Evolutionary conservation across 371 early-diverging fungal genomes (phyloP).

Genomic region (Cokeromyces recurvatus): DNA sequence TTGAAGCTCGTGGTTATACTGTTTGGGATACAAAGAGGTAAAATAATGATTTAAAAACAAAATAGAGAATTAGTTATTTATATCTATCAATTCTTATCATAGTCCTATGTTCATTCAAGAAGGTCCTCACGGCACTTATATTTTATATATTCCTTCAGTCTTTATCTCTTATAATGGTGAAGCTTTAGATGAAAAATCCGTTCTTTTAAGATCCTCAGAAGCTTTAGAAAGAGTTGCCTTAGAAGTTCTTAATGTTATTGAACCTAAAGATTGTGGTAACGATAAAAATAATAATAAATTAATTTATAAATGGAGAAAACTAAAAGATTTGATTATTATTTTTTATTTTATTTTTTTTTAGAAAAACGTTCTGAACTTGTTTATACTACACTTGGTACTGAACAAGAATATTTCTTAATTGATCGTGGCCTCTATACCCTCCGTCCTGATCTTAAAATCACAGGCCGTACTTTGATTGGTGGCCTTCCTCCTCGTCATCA

Average conservation of each 20-base stretch:
- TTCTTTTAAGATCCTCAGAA: slow-evolving; percentile 87
- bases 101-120: slow-evolving; percentile 95
- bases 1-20: slow-evolving; percentile 98
- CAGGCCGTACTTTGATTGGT: slow-evolving; percentile 93
- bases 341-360: too few species aligned
- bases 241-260: slow-evolving; percentile 72
- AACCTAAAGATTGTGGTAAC: slow-evolving; percentile 50
- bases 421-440: slow-evolving; percentile 88
- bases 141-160: slow-evolving; percentile 95
- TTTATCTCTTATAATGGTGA: slow-evolving; percentile 98
- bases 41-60: neutral
- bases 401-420: slow-evolving; percentile 98
- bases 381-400: slow-evolving; percentile 90
- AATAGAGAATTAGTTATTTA: too few species aligned
- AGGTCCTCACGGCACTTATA: slow-evolving; percentile 89
- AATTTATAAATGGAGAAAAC: too few species aligned
- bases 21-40: slow-evolving; percentile 93
- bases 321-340: too few species aligned
- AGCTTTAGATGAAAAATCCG: slow-evolving; percentile 98
- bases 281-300: neutral
- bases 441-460: slow-evolving; percentile 94
- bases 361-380: slow-evolving; percentile 64
- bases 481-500: slow-evolving; percentile 96
- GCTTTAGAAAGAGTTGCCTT: slow-evolving; percentile 76
- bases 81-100: neutral